A percentile compares a stretch with the other conserved stretches of the same genome.
Evolutionary conservation across 2,329 filamentous ascomycete genomes (phyloP).

Genomic region (Cytospora piceicola): DNA sequence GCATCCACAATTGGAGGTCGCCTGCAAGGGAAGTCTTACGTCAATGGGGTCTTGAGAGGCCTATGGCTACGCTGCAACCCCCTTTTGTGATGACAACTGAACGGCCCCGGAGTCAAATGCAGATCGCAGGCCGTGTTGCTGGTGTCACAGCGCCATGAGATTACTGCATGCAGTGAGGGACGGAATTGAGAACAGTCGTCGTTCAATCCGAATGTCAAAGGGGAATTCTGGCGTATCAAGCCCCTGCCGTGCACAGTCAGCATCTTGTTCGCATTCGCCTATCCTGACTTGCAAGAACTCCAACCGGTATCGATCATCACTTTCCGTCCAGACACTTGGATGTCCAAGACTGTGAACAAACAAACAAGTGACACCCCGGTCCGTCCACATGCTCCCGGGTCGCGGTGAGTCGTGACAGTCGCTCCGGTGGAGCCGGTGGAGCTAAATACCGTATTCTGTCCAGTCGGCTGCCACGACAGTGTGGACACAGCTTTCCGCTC

Average conservation of each 20-base stretch:
- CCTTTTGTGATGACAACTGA: neutral
- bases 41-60: neutral
- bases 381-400: neutral
- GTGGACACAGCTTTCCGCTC: neutral
- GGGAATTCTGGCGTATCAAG: constrained; percentile 17
- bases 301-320: constrained; percentile 7
- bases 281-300: constrained; percentile 12
- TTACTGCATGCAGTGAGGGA: neutral
- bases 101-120: neutral
- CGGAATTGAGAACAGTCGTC: neutral
- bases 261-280: constrained; percentile 28
- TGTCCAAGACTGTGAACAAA: neutral
- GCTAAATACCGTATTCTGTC: constrained; percentile 12
- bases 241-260: constrained; percentile 27
- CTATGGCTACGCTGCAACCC: neutral
- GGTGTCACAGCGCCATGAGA: neutral
- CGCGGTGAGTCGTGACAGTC: neutral
- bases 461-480: constrained; percentile 6
- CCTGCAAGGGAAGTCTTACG: constrained; percentile 2
- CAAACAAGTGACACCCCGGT: neutral
- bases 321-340: neutral
- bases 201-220: constrained; percentile 1
- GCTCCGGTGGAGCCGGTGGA: neutral
- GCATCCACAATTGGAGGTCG: constrained; percentile 2
- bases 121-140: neutral